These are phyloP conservation scores for Candida silvicultrix DNA, from an alignment of 805 yeast species.

Conservation along the genomic window DNA sequence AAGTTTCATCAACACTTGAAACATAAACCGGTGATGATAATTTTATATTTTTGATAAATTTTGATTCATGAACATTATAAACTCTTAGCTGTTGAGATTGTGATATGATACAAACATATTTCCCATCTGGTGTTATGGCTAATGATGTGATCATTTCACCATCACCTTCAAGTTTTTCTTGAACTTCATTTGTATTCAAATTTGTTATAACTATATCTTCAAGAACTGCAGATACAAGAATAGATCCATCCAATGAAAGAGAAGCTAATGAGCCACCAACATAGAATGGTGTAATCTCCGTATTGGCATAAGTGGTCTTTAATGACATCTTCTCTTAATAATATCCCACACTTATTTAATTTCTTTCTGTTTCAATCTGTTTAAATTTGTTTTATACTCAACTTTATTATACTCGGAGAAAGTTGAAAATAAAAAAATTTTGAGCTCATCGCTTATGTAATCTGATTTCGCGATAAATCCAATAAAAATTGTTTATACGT, in stretches of 20 bases:
- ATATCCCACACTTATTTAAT: no score
- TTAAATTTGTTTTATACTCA: no score
- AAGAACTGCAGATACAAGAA: constrained; percentile 73
- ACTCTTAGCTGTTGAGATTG: constrained; percentile 79
- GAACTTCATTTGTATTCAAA: constrained; percentile 45
- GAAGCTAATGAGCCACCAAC: constrained; percentile 79
- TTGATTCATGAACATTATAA: constrained; percentile 32
- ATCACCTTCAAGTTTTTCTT: constrained; percentile 70
- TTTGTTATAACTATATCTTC: constrained; percentile 74
- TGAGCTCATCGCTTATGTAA: background rate
- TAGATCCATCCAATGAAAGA: constrained; percentile 50
- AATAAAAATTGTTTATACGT: no score
- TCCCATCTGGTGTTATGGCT: constrained; percentile 71
- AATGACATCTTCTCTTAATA: constrained; percentile 1
- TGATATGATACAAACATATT: constrained; percentile 62
- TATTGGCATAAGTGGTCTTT: constrained; percentile 27
- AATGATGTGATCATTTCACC: constrained; percentile 80
- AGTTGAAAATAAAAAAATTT: background rate
- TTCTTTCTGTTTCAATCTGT: no score
- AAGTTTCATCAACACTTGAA: constrained; percentile 69
- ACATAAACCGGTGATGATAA: constrained; percentile 79
- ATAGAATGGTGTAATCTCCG: constrained; percentile 72
- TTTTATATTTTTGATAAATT: constrained; percentile 45
- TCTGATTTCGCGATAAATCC: background rate
- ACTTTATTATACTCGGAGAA: background rate